Evolutionary conservation across 2,329 filamentous ascomycete species (phyloP), one percentile per base, ranked within the genome.

Genomic region (Cylindrodendrum hubeiense): DNA sequence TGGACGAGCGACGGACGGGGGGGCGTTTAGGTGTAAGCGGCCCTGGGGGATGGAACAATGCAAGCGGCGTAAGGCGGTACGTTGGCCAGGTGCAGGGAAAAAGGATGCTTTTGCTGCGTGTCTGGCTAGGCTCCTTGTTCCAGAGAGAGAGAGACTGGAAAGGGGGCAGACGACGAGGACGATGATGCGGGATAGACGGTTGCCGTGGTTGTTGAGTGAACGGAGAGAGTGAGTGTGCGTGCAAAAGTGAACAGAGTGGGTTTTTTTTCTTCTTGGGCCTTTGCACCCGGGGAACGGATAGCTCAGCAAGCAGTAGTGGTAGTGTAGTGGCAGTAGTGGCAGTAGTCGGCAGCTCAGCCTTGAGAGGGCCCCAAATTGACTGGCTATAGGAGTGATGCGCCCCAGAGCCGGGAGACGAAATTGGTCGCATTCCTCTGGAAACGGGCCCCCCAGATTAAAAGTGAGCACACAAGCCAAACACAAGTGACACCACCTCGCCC

Each of bases 381-480:
- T 57, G 63, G 70, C 68, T 67, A 60, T 51, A 63, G 52, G 68
- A 60, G 66, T 28, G 47, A 28, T 47, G 33, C 50, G 50, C 58
- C 58, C 50, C 33, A 49, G 50, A 55, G 50, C 68, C 68, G 69
- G 56, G 41, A 63, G 43, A 51, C 57, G 58, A 74, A 71, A 71
- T 72, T 70, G 66, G 64, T 60, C 43, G 61, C 67, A 74, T 74
- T 74, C 71, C 72, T 74, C 69, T 72, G 67, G 70, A 71, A 71
- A 74, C 72, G 53, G 56, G 41, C 54, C 55, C 51, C 46, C 51
- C 46, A 63, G 60, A 57, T 56, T 57, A 63, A 52, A 63, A 52
- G 30, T 51, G 41, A 55, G 59, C 50, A 61, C 59, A 61, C 43
- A 49, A 28, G 50, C 41, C 21, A 52, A 41, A 52, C 19, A 26